Percentiles rank a stretch among this genome's conserved stretches.
phyloP scores from a whole-genome alignment of 768 basidiomycete species.

The Tulasnella sp. region DNA sequence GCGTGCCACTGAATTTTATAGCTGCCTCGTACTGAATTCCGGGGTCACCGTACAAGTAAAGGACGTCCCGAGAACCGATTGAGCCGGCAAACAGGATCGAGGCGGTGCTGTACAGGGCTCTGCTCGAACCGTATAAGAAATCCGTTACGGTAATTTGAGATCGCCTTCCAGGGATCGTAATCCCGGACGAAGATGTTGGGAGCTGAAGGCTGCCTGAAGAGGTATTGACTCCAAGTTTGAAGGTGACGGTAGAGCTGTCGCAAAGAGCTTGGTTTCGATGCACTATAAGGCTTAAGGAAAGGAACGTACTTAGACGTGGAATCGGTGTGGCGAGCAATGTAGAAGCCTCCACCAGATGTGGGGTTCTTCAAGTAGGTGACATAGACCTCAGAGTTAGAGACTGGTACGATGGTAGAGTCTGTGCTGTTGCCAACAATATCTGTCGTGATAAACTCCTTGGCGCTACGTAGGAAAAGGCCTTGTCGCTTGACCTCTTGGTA shows the following conservation, averaged over 20 bases:
- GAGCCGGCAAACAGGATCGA: conserved; percentile 56
- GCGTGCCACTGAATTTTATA: conserved; percentile 38
- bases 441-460: conserved; percentile 72
- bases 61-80: conserved; percentile 29
- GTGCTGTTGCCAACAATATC: conserved; percentile 54
- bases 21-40: conserved; percentile 48
- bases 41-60: conserved; percentile 54
- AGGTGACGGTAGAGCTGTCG: conserved; percentile 28
- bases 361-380: conserved; percentile 62
- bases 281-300: neutral
- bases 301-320: conserved; percentile 37
- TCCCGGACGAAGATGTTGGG: conserved; percentile 45
- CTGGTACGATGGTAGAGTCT: neutral
- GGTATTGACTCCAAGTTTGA: conserved; percentile 51
- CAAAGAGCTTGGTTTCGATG: no score
- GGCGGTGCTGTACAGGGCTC: conserved; percentile 60
- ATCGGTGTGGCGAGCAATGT: conserved; percentile 57
- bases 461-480: conserved; percentile 71
- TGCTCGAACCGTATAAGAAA: neutral
- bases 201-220: conserved; percentile 43
- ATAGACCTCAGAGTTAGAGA: neutral
- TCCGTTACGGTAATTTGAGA: conserved; percentile 55
- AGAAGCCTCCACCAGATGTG: conserved; percentile 56
- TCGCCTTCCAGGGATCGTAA: conserved; percentile 63
- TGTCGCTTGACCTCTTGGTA: conserved; percentile 75